These are phyloP conservation scores for Cordyceps farinosa DNA, from an alignment of 2,329 filamentous ascomycete genomes.

Conservation along the genomic window DNA sequence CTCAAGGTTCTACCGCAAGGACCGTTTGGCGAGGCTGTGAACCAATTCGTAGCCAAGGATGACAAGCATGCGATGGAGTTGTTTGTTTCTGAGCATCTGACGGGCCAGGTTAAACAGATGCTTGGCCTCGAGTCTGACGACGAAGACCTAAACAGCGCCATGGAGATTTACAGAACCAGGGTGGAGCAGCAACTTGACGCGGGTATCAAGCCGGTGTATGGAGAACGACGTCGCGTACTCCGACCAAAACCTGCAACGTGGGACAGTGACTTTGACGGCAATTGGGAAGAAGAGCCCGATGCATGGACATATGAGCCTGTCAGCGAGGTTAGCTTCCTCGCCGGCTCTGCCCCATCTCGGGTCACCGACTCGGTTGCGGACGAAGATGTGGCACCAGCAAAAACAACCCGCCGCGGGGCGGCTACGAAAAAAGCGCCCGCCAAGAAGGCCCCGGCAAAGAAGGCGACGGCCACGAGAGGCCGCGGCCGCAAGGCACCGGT, in stretches of 20 bases:
- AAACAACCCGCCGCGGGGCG: slow-evolving; percentile 36
- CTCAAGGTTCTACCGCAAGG: slow-evolving; percentile 91
- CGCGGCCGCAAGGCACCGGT: slow-evolving; percentile 36
- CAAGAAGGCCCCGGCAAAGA: slow-evolving; percentile 42
- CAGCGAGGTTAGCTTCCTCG: slow-evolving; percentile 16
- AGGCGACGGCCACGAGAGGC: slow-evolving; percentile 24
- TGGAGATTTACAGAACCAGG: slow-evolving; percentile 67
- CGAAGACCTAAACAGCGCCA: slow-evolving; percentile 64
- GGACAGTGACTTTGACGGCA: slow-evolving; percentile 86
- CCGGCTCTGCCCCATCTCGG: slow-evolving; percentile 23
- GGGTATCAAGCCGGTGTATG: slow-evolving; percentile 46
- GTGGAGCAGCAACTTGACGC: slow-evolving; percentile 69
- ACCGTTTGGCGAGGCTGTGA: slow-evolving; percentile 87
- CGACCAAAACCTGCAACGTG: slow-evolving; percentile 76
- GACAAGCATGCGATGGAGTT: slow-evolving; percentile 88
- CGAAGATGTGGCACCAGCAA: slow-evolving; percentile 44
- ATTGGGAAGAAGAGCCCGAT: slow-evolving; percentile 76
- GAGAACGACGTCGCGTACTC: slow-evolving; percentile 43
- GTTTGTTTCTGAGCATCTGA: slow-evolving; percentile 70
- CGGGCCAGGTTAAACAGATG: slow-evolving; percentile 67
- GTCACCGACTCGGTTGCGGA: slow-evolving; percentile 31
- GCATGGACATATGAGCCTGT: slow-evolving; percentile 41
- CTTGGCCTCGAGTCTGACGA: slow-evolving; percentile 63
- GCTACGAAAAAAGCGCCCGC: slow-evolving; percentile 42
- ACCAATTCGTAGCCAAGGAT: slow-evolving; percentile 90